Evolutionary conservation across 78 protist genomes (phyloP), one percentile per base, ranked within the genome.

Genomic region (Dictyostelium brefeldianum): DNA sequence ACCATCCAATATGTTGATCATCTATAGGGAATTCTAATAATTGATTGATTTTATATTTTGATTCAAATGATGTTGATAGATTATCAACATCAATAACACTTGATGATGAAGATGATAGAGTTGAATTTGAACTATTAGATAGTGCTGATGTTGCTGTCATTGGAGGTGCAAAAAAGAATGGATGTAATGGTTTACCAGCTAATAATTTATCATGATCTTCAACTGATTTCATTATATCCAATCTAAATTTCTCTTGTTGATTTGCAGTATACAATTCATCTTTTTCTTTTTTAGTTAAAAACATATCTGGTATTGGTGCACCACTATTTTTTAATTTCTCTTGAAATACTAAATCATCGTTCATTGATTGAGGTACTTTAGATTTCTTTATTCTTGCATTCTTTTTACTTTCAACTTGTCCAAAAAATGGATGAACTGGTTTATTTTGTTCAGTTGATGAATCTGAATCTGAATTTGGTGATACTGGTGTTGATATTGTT

Each of bases 351-450:
- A 53, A 50, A 25, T 82, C 78, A 70, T 82, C 71, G 15, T 29
- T 48, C 0, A 62, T 50, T 31, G 53, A 41, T 59, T 62, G 17
- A 8, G 51, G 43, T 36, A 36, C 43, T 62, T 62, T 62, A 14
- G 14, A 4, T 25, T 29, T 5, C 27, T 62, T 25, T 9, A 25
- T 62, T 25, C 36, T 62, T 74, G 20, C 70, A 51, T 51, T 73
- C 10, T 14, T 69, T 36, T 64, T 22, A 22, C 70, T 54, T 69
- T 82, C 43, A 17, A 11, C 59, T 25, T 48, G 22, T 25, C 41
- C 47, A 64, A 81, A 81, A 51, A 81, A 81, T 65, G 89, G 89
- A 65, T 81, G 89, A 14, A 81, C 15, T 78, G 59, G 59, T 73
- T 73, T 73, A 36, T 36, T 36, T 36, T 36, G 43, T 36, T 36